Evolutionary conservation across 192 early-diverging fungal species (phyloP), one percentile per base, ranked within the genome.

Genomic region (Geranomyces variabilis): DNA sequence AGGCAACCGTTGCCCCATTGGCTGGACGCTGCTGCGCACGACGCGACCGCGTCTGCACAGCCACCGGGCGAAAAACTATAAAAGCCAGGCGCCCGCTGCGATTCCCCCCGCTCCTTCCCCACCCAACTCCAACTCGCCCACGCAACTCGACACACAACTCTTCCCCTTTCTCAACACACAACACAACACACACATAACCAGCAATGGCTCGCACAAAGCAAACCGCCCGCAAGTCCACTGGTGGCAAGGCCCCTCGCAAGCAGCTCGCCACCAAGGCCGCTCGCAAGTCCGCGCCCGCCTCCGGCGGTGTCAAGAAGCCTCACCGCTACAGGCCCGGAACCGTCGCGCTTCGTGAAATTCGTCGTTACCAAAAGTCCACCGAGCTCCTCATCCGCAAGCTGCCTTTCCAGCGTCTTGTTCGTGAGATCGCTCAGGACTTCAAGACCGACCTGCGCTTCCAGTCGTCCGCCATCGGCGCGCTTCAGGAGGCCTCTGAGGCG

Each of bases 381-480:
- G 83, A 92, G 49, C 83, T 95, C 46, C 75, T 95, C 31, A 80
- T 96, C 44, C 83, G 88, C 57, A 95, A 93, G 81, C 85, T 93
- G 22, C 93, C 93, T 21, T 96, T 96, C 86, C 85, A 92, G 58
- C 80, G 75, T 75, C 89, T 99, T 49, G 97, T 99, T 34, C 91
- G 97, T 82, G 97, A 98, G 85, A 99, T 99, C 74, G 96, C 97
- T 67, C 96, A 99, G 87, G 96, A 99, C 83, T 98, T 96, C 87
- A 98, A 98, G 90, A 97, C 96, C 28, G 96, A 97, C 77, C 84
- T 99, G 57, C 95, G 96, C 70, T 99, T 97, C 93, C 96, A 99
- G 88, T 93, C 92, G 69, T 96, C 96, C 51, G 96, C 96, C 77
- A 97, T 99, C 71, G 95, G 95, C 70, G 96, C 96, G 5, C 90